Percentiles rank a stretch among this genome's conserved stretches.
Evolutionary conservation across 352 stramenopile genomes (phyloP).

Genomic region (Peronospora belbahrii): DNA sequence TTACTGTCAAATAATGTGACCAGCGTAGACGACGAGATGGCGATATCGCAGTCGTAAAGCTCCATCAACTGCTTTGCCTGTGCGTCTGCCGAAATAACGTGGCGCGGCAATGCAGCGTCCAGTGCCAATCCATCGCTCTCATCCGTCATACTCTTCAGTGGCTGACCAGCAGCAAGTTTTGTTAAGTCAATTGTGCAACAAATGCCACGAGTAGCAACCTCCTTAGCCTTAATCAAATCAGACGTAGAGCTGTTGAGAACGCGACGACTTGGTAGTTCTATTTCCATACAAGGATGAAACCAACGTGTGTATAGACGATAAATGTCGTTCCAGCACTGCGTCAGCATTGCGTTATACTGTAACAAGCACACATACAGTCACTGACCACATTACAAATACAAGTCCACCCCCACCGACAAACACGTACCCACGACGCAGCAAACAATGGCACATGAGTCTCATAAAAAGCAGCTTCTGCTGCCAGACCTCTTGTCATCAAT

Average conservation of each 20-base stretch:
- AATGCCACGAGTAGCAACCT: constrained; percentile 31
- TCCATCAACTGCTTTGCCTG: constrained; percentile 56
- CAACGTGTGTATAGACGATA: constrained; percentile 56
- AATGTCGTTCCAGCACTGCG: constrained; percentile 48
- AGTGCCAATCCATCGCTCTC: constrained; percentile 10
- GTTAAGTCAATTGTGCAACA: constrained; percentile 16
- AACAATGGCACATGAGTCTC: constrained; percentile 14
- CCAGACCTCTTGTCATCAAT: constrained; percentile 15
- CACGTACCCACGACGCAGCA: constrained; percentile 24
- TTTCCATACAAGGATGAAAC: constrained; percentile 38
- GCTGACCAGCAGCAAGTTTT: constrained; percentile 6
- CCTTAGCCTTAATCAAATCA: constrained; percentile 27
- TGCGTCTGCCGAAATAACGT: constrained; percentile 50
- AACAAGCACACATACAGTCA: background rate
- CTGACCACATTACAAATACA: background rate
- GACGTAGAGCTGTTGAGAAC: background rate
- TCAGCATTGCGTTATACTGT: constrained; percentile 36
- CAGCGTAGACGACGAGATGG: constrained; percentile 61
- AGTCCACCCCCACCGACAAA: too few relatives aligned
- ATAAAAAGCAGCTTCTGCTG: constrained; percentile 10
- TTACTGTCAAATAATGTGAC: constrained; percentile 61
- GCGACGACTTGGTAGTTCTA: constrained; percentile 18
- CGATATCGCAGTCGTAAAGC: constrained; percentile 58
- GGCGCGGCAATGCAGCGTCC: constrained; percentile 12
- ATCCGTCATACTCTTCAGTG: constrained; percentile 3